Evolutionary conservation across 768 basidiomycete genomes (phyloP).

Genomic region (Suillus clintonianus): DNA sequence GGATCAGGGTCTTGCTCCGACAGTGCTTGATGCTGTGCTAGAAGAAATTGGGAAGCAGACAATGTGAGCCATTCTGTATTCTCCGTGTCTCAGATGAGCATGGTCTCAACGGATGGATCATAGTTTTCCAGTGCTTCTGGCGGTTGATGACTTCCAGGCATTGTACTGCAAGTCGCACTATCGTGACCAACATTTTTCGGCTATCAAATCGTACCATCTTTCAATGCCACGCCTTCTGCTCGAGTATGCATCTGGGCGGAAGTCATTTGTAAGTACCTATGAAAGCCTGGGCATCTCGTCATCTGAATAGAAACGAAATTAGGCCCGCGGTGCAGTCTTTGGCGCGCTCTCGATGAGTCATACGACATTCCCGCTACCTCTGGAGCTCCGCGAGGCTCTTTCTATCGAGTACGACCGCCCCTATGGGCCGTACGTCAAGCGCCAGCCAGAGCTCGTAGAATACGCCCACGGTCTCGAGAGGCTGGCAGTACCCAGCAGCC

Average conservation of each 20-base stretch:
- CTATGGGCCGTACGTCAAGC: slow-evolving; percentile 57
- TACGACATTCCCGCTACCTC: slow-evolving; percentile 55
- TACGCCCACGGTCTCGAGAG: slow-evolving; percentile 59
- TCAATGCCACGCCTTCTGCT: slow-evolving; percentile 76
- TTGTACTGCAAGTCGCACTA: slow-evolving; percentile 71
- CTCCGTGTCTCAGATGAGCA: background rate
- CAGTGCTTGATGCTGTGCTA: slow-evolving; percentile 60
- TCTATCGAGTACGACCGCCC: slow-evolving; percentile 42
- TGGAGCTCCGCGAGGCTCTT: slow-evolving; percentile 69
- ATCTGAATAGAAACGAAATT: background rate
- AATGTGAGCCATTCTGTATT: slow-evolving; percentile 42
- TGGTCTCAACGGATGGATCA: slow-evolving; percentile 3
- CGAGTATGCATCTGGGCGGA: slow-evolving; percentile 74
- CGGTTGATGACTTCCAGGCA: slow-evolving; percentile 87
- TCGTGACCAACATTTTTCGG: slow-evolving; percentile 68
- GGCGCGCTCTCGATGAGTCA: slow-evolving; percentile 68
- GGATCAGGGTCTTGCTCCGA: slow-evolving; percentile 52
- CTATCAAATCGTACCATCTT: slow-evolving; percentile 75
- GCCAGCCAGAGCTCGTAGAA: slow-evolving; percentile 46
- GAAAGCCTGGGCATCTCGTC: background rate
- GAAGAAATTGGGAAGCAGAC: slow-evolving; percentile 64
- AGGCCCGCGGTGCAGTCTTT: slow-evolving; percentile 74
- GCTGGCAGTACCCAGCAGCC: slow-evolving; percentile 53
- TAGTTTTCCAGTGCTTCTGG: slow-evolving; percentile 79
- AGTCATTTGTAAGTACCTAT: slow-evolving; percentile 56